Evolutionary conservation across 2,329 filamentous ascomycete genomes (phyloP), one percentile per base, ranked within the genome.

Genomic region (Penicillium sp.): DNA sequence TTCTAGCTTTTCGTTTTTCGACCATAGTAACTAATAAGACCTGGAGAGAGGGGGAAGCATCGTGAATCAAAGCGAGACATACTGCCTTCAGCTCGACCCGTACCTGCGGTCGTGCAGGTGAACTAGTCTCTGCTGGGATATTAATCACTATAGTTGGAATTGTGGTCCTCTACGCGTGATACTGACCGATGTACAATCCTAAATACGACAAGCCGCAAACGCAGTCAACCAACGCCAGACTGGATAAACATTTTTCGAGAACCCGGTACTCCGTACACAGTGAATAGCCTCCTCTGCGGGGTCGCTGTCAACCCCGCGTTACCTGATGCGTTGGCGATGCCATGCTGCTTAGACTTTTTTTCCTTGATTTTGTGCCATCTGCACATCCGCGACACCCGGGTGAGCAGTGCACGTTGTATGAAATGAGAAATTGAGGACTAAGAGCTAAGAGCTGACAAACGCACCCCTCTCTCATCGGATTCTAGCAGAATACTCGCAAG

Each of bases 291-390:
- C 54, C 30, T 61, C 54, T 63, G 66, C 61, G 65, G 67, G 67
- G 67, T 64, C 51, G 35, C 28, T 25, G 40, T 30, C 37, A 61
- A 59, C 63, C 63, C 64, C 65, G 64, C 65, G 57, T 64, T 64
- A 60, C 33, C 54, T 65, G 61, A 67, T 68, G 66, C 60, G 63
- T 55, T 68, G 66, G 61, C 63, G 56, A 61, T 62, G 65, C 57
- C 51, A 61, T 66, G 60, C 57, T 62, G 57, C 56, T 64, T 55
- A 62, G 38, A 26, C 26, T 22, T 22, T 59, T 19, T 59, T 67
- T 64, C 56, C 63, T 55, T 65, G 65, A 62, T 67, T 66, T 54
- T 8, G 35, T 25, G 22, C 25, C 42, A 25, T 61, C 26, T 22
- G 43, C 35, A 51, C 54, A 58, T 37, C 60, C 58, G 59, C 58